Base-by-base conservation (phyloP, 352 stramenopile genomes). In the Phytopythium aichiense region DNA sequence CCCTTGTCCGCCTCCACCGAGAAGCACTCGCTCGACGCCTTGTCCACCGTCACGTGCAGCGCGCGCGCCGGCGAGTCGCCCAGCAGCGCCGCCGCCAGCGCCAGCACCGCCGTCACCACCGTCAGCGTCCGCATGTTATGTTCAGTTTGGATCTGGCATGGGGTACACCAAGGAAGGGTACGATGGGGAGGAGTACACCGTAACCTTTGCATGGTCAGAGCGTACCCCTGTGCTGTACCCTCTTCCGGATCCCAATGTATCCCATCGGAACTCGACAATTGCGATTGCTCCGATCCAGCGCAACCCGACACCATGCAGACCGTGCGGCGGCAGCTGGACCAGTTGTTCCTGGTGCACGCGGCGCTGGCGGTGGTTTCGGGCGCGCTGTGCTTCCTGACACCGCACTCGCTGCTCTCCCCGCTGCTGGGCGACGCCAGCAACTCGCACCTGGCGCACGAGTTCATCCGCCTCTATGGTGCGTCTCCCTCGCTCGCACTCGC, bases 361-460 rank as follows among this genome's bases (percentile, higher is more conserved):
- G 79, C 56, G 54, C 77, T 92, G 56, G 68, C 87, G 56, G 88
- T 86, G 60, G 53, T 80, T 56, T 87, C 80, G 25, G 84, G 84
- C 7, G 64, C 67, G 46, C 71, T 91, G 13, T 93, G 84, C 65
- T 90, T 93, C 69, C 60, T 91, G 46, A 87, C 80, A 35, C 84
- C 87, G 51, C 87, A 95, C 73, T 91, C 87, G 63, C 76, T 92
- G 56, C 84, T 92, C 60, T 83, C 81, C 18, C 81, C 81, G 9
- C 79, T 92, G 42, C 81, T 95, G 22, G 79, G 82, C n/a, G 74
- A 84, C 48, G 68, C 73, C 55, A 90, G 72, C 65, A 91, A 92
- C 71, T 89, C 82, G 59, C 87, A 95, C 64, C 74, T 95, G 61
- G 87, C 81, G 42, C 87, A 95, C 65, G 87, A 95, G 59, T 91